Conservation (phyloP, 805 yeast genomes). For the Pichia pseudocactophila region DNA sequence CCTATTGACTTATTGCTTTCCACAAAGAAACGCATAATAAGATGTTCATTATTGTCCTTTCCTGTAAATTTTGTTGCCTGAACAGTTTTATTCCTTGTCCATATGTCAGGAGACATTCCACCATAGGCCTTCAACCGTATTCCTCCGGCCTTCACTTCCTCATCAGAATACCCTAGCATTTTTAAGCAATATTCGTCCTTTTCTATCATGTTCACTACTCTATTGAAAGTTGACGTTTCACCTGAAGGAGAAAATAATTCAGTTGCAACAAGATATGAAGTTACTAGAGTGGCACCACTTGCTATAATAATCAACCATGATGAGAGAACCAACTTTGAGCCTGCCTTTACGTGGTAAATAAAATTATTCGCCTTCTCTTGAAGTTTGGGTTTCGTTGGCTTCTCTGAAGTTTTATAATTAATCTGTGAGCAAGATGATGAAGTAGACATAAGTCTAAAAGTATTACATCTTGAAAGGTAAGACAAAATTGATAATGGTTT, state of each 20-base stretch:
- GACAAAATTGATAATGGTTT: no score
- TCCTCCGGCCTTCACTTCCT: slow-evolving; percentile 35
- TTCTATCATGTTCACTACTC: slow-evolving; percentile 72
- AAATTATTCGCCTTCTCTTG: slow-evolving; percentile 25
- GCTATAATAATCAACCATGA: slow-evolving; percentile 60
- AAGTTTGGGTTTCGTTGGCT: slow-evolving; percentile 6
- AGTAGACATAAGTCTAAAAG: no score
- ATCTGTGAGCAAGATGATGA: no score
- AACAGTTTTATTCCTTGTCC: slow-evolving; percentile 86
- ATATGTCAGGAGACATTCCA: slow-evolving; percentile 55
- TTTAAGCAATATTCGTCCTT: slow-evolving; percentile 51
- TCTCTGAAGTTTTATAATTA: no score
- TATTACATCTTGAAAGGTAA: no score
- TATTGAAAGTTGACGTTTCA: slow-evolving; percentile 82
- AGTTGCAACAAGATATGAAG: slow-evolving; percentile 65
- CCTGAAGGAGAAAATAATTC: slow-evolving; percentile 86
- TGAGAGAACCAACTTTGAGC: slow-evolving; percentile 53
- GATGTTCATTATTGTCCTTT: slow-evolving; percentile 69
- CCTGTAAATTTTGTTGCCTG: slow-evolving; percentile 57
- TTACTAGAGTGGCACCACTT: slow-evolving; percentile 54
- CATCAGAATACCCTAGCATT: slow-evolving; percentile 34
- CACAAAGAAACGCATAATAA: slow-evolving; percentile 79
- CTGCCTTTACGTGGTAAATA: slow-evolving; percentile 41
- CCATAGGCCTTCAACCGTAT: slow-evolving; percentile 75
- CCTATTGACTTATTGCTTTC: slow-evolving; percentile 62